Percentiles rank a stretch among this genome's conserved stretches.
phyloP scores from a whole-genome alignment of 2,329 filamentous ascomycete genomes.

The Fusarium zealandicum region DNA sequence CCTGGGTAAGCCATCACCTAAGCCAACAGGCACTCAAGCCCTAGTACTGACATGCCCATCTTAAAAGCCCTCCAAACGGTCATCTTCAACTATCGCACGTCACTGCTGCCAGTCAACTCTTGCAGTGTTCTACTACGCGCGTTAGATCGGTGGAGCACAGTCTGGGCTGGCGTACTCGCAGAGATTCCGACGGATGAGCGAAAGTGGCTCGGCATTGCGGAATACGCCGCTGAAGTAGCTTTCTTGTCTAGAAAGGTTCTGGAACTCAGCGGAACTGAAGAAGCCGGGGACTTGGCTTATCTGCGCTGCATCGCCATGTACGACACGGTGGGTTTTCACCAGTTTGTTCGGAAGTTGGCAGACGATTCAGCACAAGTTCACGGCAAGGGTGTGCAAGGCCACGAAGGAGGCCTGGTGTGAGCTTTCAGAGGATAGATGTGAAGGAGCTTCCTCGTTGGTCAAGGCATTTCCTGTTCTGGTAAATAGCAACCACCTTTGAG shows the following conservation, averaged over 20 bases:
- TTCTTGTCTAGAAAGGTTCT: constrained; percentile 8
- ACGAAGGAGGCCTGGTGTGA: too few relatives aligned
- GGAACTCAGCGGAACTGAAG: background rate
- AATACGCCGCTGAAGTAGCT: constrained; percentile 11
- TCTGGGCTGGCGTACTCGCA: constrained; percentile 7
- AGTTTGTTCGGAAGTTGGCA: constrained; percentile 4
- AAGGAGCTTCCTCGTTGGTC: too few relatives aligned
- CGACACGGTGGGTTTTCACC: constrained; percentile 14
- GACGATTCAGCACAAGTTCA: too few relatives aligned
- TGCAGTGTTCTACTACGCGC: background rate
- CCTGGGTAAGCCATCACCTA: background rate
- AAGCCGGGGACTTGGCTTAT: constrained; percentile 4
- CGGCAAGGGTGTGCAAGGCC: too few relatives aligned
- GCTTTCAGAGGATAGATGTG: too few relatives aligned
- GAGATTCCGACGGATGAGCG: constrained; percentile 2
- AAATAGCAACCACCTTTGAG: too few relatives aligned
- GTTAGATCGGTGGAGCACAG: constrained; percentile 20
- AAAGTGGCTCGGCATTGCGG: constrained; percentile 19
- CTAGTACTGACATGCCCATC: background rate
- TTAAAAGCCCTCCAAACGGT: constrained; percentile 8
- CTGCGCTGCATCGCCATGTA: constrained; percentile 6
- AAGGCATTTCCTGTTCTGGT: too few relatives aligned
- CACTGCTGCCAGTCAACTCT: background rate
- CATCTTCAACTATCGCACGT: constrained; percentile 18
- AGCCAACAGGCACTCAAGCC: too few relatives aligned